Base-by-base conservation (phyloP, 1,284 basidiomycete genomes). In the Singerocomus inundabilis region DNA sequence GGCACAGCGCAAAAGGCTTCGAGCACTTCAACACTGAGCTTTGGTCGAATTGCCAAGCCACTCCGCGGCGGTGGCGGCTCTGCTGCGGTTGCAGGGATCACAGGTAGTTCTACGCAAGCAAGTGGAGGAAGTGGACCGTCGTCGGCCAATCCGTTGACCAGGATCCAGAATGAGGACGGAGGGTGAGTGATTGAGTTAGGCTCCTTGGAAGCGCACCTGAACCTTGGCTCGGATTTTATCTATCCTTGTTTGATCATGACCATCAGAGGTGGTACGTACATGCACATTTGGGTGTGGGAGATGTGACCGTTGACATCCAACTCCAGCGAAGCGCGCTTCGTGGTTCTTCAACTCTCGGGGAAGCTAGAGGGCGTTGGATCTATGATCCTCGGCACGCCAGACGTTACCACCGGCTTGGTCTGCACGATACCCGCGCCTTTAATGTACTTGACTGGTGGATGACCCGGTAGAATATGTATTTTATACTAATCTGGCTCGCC, bases 41-140 rank as follows among this genome's bases (percentile, higher is more conserved):
- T 95, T 73, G 93, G 93, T 40, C 82, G 96, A 39, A 98, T 99
- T 58, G 96, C 96, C 46, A 98, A 98, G 74, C 96, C 96, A 12
- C 74, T 99, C 54, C 82, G 96, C 57, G 95, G 95, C 16, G 94
- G 93, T 26, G 91, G 91, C 45, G 91, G 90, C 42, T 79, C 72
- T 33, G 68, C 67, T 28, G 72, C 73, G 25, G 66, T 71, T 43
- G 64, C 74, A 40, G 69, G 57, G 32, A 49, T 53, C 30, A 60
- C 70, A 15, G 62, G 73, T 31, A 71, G 74, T 42, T 73, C 82
- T 52, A 60, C 70, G 29, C 70, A 75, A 42, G 71, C 75, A 42
- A 60, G 71, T 38, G 72, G 78, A 52, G 74, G 78, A 21, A 69
- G 70, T 31, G 70, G 68, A 15, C 69, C 75, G 30, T 69, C 75